Conservation (phyloP, 441 rosid species). For the Croton laevigatus region DNA sequence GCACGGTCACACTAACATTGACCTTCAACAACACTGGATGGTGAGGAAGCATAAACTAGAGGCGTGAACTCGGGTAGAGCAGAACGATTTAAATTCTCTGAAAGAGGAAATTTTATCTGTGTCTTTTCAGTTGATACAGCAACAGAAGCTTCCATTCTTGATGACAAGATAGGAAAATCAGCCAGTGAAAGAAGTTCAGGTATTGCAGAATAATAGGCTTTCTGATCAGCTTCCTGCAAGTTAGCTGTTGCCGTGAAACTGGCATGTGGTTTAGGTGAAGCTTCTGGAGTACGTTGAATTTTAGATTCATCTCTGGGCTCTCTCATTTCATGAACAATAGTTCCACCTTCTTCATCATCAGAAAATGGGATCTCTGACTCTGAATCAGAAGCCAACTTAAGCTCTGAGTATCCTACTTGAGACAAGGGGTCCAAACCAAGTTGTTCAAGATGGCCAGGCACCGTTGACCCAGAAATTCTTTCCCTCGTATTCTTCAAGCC, state of each 20-base stretch:
- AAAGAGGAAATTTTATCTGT: constrained; percentile 18
- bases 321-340: constrained; percentile 19
- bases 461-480: constrained; percentile 29
- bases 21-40: constrained; percentile 23
- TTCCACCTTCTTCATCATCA: constrained; percentile 38
- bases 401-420: constrained; percentile 47
- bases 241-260: not conserved
- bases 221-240: constrained; percentile 21
- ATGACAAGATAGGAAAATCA: constrained; percentile 30
- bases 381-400: constrained; percentile 48
- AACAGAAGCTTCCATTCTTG: constrained; percentile 16
- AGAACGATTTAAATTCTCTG: constrained; percentile 23
- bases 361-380: constrained; percentile 53
- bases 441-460: constrained; percentile 20
- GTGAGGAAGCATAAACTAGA: constrained; percentile 39
- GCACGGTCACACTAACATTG: constrained; percentile 30
- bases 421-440: constrained; percentile 39
- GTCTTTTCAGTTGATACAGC: constrained; percentile 8
- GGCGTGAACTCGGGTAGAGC: constrained; percentile 39
- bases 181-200: constrained; percentile 39
- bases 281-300: constrained; percentile 25
- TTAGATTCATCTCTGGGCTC: constrained; percentile 23
- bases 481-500: constrained; percentile 42
- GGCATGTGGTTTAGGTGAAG: constrained; percentile 16
- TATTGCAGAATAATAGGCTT: constrained; percentile 20